phyloP scores from a whole-genome alignment of 2,329 filamentous ascomycete genomes.

The Colletotrichum caudatum region DNA sequence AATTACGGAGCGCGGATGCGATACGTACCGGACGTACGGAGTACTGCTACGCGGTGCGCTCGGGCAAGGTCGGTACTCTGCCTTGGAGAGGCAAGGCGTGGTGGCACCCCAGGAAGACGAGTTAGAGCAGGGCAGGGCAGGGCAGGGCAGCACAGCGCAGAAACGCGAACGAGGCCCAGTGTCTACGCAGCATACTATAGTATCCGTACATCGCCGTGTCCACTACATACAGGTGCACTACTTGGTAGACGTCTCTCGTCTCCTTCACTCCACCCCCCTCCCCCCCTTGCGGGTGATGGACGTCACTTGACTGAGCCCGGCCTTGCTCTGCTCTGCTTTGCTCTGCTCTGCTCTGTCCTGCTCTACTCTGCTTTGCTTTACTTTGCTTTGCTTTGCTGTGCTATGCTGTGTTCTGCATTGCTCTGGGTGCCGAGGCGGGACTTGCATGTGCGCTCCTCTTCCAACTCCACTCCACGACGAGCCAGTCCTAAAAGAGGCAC shows the following conservation, averaged over 20 bases:
- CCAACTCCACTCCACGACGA: neutral
- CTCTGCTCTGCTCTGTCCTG: neutral
- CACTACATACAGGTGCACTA: too few species aligned
- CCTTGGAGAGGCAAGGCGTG: slow-evolving; percentile 22
- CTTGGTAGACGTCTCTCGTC: too few species aligned
- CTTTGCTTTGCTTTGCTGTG: neutral
- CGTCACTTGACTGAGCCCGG: neutral
- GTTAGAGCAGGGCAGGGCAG: slow-evolving; percentile 1
- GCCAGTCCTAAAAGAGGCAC: slow-evolving; percentile 24
- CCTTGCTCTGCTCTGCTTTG: neutral
- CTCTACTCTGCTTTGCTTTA: neutral
- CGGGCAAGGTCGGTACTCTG: slow-evolving; percentile 37
- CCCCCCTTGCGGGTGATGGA: neutral
- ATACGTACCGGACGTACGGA: too few species aligned
- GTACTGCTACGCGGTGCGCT: too few species aligned
- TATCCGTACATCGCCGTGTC: too few species aligned
- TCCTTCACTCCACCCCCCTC: neutral
- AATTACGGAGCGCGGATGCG: too few species aligned
- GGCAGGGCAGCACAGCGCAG: too few species aligned
- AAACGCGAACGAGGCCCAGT: slow-evolving; percentile 9
- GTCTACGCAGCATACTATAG: too few species aligned
- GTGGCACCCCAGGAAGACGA: slow-evolving; percentile 14
- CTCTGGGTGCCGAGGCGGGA: neutral
- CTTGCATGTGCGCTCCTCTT: neutral
- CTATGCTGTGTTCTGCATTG: neutral